These are phyloP conservation scores for Lepidium aucheri DNA, from an alignment of 345 rosid species.

Conservation along the genomic window DNA sequence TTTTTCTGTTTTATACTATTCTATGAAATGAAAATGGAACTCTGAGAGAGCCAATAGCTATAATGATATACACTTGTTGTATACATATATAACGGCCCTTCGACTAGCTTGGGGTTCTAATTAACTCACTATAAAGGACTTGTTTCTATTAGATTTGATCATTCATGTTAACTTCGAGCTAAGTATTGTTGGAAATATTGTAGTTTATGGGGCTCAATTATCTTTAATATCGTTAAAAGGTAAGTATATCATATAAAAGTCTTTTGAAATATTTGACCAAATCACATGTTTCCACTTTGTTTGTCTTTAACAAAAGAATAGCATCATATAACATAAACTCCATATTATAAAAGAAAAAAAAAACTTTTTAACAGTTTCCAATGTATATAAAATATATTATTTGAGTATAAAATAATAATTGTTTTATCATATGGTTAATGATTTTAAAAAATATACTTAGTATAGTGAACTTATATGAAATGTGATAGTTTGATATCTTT, in stretches of 20 bases:
- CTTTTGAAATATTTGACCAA: neutral
- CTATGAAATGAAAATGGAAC: neutral
- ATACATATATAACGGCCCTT: constrained; percentile 4
- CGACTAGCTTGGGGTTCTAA: constrained; percentile 7
- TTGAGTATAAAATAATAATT: too few species aligned
- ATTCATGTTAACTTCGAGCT: constrained; percentile 17
- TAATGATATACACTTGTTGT: constrained; percentile 8
- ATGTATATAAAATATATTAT: too few species aligned
- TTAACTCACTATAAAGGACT: neutral
- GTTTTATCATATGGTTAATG: too few species aligned
- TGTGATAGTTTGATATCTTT: too few species aligned
- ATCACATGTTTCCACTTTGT: constrained; percentile 11
- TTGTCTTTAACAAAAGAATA: neutral
- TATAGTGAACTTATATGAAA: too few species aligned
- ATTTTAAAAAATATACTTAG: too few species aligned
- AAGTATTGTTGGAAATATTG: neutral
- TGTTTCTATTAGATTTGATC: constrained; percentile 19
- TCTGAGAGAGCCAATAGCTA: constrained; percentile 19
- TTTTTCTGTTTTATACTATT: neutral
- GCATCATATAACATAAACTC: too few species aligned
- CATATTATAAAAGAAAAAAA: too few species aligned
- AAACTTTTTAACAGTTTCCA: too few species aligned
- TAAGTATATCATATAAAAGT: neutral
- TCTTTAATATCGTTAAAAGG: neutral
- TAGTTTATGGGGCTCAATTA: constrained; percentile 7